Conservation (phyloP, 352 stramenopile species). For the Phytophthora multivora region DNA sequence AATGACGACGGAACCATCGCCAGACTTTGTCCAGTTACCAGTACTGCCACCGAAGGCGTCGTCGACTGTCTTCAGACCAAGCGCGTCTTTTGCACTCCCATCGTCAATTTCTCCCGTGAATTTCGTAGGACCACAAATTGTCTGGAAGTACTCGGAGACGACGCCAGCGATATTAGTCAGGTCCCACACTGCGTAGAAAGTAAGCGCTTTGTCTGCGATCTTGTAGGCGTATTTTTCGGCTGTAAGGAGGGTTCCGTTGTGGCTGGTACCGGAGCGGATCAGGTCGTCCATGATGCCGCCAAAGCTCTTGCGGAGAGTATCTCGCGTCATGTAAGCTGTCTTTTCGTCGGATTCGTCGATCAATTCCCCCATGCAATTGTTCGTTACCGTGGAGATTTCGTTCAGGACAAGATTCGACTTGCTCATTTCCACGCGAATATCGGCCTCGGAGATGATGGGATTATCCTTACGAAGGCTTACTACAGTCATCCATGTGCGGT, state of each 20-base stretch:
- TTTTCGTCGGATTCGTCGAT: constrained; percentile 7
- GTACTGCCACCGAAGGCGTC: constrained; percentile 36
- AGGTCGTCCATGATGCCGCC: constrained; percentile 49
- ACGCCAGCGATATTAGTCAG: constrained; percentile 36
- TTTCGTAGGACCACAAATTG: constrained; percentile 46
- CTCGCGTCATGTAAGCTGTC: constrained; percentile 30
- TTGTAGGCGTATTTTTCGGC: constrained; percentile 35
- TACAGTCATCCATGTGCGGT: constrained; percentile 28
- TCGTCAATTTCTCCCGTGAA: constrained; percentile 48
- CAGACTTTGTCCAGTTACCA: constrained; percentile 29
- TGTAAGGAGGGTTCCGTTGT: constrained; percentile 30
- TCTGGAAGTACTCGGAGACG: constrained; percentile 48
- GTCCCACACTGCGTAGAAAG: constrained; percentile 42
- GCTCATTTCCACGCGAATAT: constrained; percentile 26
- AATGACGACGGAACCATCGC: constrained; percentile 26
- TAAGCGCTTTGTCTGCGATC: constrained; percentile 45
- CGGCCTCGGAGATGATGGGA: constrained; percentile 19
- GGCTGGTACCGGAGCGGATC: constrained; percentile 30
- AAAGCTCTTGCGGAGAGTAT: constrained; percentile 48
- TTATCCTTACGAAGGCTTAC: constrained; percentile 12
- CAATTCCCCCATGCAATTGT: constrained; percentile 40
- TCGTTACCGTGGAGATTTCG: constrained; percentile 44
- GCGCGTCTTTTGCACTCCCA: constrained; percentile 35
- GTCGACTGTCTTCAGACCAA: constrained; percentile 39
- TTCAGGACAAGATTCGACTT: constrained; percentile 43